phyloP scores from a whole-genome alignment of 192 early-diverging fungal genomes.

The Funneliformis geosporum region DNA sequence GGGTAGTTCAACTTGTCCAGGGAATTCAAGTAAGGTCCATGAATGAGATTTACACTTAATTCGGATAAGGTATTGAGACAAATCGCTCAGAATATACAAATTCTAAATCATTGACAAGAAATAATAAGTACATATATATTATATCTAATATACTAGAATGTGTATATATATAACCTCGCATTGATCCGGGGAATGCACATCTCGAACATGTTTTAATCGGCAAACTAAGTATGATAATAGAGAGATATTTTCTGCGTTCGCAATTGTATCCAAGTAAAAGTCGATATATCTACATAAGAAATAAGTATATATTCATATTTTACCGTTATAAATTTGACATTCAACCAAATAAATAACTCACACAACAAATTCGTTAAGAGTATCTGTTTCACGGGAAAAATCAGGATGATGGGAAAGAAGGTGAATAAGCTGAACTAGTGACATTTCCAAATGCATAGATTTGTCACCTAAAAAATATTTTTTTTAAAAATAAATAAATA shows the following conservation, averaged over 20 bases:
- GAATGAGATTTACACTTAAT: slow-evolving; percentile 68
- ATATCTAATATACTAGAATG: neutral
- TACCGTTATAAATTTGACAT: neutral
- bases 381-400: slow-evolving; percentile 53
- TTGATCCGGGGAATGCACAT: slow-evolving; percentile 49
- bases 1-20: slow-evolving; percentile 65
- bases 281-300: slow-evolving; percentile 66
- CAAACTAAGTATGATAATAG: slow-evolving; percentile 74
- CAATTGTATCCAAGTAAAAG: slow-evolving; percentile 80
- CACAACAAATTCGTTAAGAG: slow-evolving; percentile 56
- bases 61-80: slow-evolving; percentile 78
- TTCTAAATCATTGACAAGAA: slow-evolving; percentile 41
- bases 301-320: slow-evolving; percentile 23
- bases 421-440: slow-evolving; percentile 66
- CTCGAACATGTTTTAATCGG: slow-evolving; percentile 76
- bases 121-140: neutral
- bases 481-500: neutral
- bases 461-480: slow-evolving; percentile 31
- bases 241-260: slow-evolving; percentile 79
- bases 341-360: neutral
- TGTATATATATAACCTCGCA: slow-evolving; percentile 46
- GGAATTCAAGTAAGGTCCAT: slow-evolving; percentile 84
- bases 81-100: slow-evolving; percentile 82
- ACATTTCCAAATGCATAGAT: slow-evolving; percentile 58
- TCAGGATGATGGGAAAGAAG: slow-evolving; percentile 86